These are phyloP conservation scores for Selaginella tamariscina DNA, from an alignment of 75 land plant species.

Conservation along the genomic window DNA sequence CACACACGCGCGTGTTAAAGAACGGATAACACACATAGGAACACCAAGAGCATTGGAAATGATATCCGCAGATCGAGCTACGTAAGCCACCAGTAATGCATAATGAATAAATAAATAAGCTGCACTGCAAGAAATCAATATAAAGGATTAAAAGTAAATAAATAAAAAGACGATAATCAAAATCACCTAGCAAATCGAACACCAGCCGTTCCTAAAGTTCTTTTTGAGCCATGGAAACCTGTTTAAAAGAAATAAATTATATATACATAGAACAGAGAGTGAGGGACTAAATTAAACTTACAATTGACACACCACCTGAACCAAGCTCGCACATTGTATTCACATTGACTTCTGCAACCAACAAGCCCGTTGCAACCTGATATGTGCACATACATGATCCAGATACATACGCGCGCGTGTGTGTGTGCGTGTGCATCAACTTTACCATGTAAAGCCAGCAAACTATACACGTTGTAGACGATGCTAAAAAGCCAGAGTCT, in stretches of 20 bases:
- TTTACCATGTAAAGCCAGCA: constrained; percentile 96
- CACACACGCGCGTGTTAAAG: not conserved
- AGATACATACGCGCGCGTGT: not conserved
- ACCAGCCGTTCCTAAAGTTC: not conserved
- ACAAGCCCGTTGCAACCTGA: constrained; percentile 85
- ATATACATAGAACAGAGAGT: not conserved
- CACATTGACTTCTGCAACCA: constrained; percentile 93
- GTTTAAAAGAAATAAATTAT: constrained; percentile 15
- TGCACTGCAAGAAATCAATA: constrained; percentile 48
- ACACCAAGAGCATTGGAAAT: constrained; percentile 47
- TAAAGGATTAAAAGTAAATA: not conserved
- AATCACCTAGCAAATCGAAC: not conserved
- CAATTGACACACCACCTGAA: constrained; percentile 93
- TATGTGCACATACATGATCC: not conserved
- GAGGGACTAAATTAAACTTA: too few relatives aligned
- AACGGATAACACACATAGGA: constrained; percentile 51
- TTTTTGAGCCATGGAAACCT: constrained; percentile 50
- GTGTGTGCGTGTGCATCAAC: not conserved
- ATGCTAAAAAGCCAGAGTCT: constrained; percentile 89
- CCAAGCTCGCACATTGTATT: constrained; percentile 98
- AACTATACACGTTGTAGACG: constrained; percentile 52
- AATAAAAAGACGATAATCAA: not conserved
- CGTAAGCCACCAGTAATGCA: constrained; percentile 93
- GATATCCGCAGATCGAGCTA: constrained; percentile 93
- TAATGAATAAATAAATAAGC: constrained; percentile 94